These are phyloP conservation scores for Colletotrichum brevisporum DNA, from an alignment of 2,329 filamentous ascomycete genomes.

Conservation along the genomic window DNA sequence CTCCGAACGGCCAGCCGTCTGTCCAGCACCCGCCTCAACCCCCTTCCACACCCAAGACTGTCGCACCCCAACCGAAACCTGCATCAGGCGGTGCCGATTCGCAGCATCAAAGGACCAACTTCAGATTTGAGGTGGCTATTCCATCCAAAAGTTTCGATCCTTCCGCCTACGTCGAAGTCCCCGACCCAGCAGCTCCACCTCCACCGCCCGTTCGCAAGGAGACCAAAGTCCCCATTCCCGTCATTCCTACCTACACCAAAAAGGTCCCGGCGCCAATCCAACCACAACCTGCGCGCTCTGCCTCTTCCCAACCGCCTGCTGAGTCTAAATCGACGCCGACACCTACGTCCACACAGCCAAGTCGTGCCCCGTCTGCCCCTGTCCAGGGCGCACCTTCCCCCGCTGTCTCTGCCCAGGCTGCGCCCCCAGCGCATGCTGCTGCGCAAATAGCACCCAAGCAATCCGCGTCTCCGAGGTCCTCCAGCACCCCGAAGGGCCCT, in stretches of 20 bases:
- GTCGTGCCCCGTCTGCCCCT: slow-evolving; percentile 1
- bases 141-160: slow-evolving; percentile 60
- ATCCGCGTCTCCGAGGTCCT: background rate
- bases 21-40: slow-evolving; percentile 24
- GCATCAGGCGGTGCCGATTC: slow-evolving; percentile 47
- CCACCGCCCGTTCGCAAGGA: slow-evolving; percentile 21
- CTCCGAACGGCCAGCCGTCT: slow-evolving; percentile 46
- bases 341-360: background rate
- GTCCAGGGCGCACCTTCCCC: background rate
- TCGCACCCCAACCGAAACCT: slow-evolving; percentile 24
- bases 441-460: slow-evolving; percentile 11
- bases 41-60: slow-evolving; percentile 41
- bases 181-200: slow-evolving; percentile 44
- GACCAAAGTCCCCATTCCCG: slow-evolving; percentile 13
- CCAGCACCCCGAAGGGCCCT: background rate
- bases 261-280: slow-evolving; percentile 3
- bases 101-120: slow-evolving; percentile 50
- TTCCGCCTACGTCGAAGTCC: slow-evolving; percentile 53
- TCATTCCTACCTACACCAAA: slow-evolving; percentile 6
- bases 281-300: background rate
- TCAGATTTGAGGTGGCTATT: slow-evolving; percentile 63
- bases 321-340: background rate
- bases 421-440: background rate
- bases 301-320: slow-evolving; percentile 2
- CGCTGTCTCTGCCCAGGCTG: background rate